Conservation (phyloP, 176 grass and related monocot genomes). For the Cocos nucifera region DNA sequence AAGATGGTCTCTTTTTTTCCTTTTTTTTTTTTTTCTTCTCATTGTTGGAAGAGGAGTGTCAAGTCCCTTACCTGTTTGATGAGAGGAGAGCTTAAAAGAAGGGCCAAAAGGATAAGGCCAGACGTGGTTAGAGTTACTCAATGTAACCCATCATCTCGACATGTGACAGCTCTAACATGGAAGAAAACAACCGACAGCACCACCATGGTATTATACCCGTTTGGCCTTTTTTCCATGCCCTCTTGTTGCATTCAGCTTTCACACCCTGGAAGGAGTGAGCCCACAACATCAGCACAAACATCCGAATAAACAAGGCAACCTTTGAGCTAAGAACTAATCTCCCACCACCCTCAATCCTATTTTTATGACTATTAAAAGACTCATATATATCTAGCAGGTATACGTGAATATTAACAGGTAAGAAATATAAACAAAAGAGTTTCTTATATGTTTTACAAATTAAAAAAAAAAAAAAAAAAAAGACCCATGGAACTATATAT, state of each 20-base stretch:
- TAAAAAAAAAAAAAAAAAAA: too few species aligned
- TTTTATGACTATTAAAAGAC: neutral
- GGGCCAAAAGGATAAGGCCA: constrained; percentile 18
- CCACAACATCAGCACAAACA: constrained; percentile 6
- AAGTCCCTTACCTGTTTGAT: too few species aligned
- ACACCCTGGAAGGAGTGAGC: constrained; percentile 32
- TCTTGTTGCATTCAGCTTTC: constrained; percentile 24
- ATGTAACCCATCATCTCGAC: constrained; percentile 58
- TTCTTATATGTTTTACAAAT: too few species aligned
- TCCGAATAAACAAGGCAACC: constrained; percentile 40
- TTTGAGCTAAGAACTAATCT: constrained; percentile 22
- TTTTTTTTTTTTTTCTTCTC: too few species aligned
- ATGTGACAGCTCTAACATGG: constrained; percentile 78
- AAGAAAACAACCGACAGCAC: constrained; percentile 80
- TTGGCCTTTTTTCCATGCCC: constrained; percentile 41
- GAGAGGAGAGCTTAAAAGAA: constrained; percentile 1
- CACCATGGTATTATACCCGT: constrained; percentile 49
- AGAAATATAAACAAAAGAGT: too few species aligned
- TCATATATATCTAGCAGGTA: too few species aligned
- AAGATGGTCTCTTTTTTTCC: too few species aligned
- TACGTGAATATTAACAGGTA: too few species aligned
- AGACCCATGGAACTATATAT: neutral
- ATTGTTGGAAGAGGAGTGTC: neutral
- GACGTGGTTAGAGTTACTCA: constrained; percentile 40
- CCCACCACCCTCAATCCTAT: neutral